Conservation (phyloP, 805 yeast genomes). For the Suhomyces sp. region DNA sequence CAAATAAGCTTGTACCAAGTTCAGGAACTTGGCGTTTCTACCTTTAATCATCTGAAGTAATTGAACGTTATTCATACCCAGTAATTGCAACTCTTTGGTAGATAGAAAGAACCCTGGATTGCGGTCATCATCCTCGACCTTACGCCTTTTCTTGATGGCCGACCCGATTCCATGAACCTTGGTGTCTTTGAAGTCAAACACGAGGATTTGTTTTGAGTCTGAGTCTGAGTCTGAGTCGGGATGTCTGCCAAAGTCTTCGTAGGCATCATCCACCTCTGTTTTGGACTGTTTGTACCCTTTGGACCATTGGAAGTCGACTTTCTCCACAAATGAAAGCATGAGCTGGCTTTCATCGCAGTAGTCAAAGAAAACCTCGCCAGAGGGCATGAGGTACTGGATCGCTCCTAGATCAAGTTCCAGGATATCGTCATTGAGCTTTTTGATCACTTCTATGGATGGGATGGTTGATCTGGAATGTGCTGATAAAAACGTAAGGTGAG, state of each 20-base stretch:
- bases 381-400: conserved; percentile 61
- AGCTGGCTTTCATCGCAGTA: conserved; percentile 79
- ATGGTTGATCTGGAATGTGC: conserved; percentile 35
- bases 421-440: conserved; percentile 30
- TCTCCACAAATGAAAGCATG: conserved; percentile 42
- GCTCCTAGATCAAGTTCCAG: conserved; percentile 60
- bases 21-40: conserved; percentile 52
- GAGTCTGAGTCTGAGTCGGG: conserved; percentile 38
- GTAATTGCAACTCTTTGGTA: conserved; percentile 44
- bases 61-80: conserved; percentile 54
- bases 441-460: conserved; percentile 29
- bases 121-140: conserved; percentile 10
- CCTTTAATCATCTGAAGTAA: conserved; percentile 60
- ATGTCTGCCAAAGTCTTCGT: conserved; percentile 52
- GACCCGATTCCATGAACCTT: conserved; percentile 48
- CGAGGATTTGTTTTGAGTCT: conserved; percentile 55
- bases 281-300: conserved; percentile 35
- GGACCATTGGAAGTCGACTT: conserved; percentile 37
- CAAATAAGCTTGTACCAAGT: conserved; percentile 16
- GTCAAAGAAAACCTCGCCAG: conserved; percentile 61
- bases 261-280: conserved; percentile 45
- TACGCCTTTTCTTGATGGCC: conserved; percentile 25
- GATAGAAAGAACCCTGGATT: conserved; percentile 26
- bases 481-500: conserved; percentile 41
- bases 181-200: conserved; percentile 79